Conservation (phyloP, 495 filamentous ascomycete species). For the Lophium mytilinum region DNA sequence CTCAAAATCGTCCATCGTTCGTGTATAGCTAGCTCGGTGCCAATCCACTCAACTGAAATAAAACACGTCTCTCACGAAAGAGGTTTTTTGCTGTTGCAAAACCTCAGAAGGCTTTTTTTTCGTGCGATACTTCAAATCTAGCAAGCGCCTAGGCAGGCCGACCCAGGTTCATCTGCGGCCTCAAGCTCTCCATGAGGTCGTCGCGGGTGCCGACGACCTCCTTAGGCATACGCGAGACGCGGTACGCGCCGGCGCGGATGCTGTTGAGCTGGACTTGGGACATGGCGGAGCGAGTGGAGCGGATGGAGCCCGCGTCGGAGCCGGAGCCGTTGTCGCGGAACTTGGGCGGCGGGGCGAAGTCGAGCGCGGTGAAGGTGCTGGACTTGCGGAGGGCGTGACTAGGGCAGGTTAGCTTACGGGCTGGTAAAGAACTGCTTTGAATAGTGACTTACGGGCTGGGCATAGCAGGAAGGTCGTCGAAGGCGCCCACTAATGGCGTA, state of each 20-base stretch:
- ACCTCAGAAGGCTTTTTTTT: too few relatives aligned
- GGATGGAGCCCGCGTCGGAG: slow-evolving; percentile 86
- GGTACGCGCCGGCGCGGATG: slow-evolving; percentile 81
- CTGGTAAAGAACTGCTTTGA: slow-evolving; percentile 3
- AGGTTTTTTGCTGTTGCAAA: too few relatives aligned
- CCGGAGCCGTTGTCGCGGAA: slow-evolving; percentile 63
- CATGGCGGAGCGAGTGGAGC: slow-evolving; percentile 62
- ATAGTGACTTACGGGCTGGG: slow-evolving; percentile 76
- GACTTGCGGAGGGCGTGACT: slow-evolving; percentile 86
- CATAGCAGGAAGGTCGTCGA: slow-evolving; percentile 75
- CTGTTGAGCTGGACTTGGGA: slow-evolving; percentile 62
- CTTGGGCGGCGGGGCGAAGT: slow-evolving; percentile 89
- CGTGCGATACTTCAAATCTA: not conserved
- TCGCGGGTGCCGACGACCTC: slow-evolving; percentile 76
- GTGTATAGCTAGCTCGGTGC: too few relatives aligned
- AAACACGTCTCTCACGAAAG: too few relatives aligned
- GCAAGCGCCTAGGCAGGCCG: slow-evolving; percentile 16
- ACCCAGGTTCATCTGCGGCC: slow-evolving; percentile 60
- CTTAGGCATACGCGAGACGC: slow-evolving; percentile 75
- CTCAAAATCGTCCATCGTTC: too few relatives aligned
- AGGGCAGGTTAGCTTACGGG: not conserved
- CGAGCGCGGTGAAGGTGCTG: slow-evolving; percentile 76
- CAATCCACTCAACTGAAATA: too few relatives aligned
- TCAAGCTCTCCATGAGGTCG: slow-evolving; percentile 59
- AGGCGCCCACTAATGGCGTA: slow-evolving; percentile 70